Base-by-base conservation (phyloP, 2,329 filamentous ascomycete species). In the Davidsoniella neocaledoniae region DNA sequence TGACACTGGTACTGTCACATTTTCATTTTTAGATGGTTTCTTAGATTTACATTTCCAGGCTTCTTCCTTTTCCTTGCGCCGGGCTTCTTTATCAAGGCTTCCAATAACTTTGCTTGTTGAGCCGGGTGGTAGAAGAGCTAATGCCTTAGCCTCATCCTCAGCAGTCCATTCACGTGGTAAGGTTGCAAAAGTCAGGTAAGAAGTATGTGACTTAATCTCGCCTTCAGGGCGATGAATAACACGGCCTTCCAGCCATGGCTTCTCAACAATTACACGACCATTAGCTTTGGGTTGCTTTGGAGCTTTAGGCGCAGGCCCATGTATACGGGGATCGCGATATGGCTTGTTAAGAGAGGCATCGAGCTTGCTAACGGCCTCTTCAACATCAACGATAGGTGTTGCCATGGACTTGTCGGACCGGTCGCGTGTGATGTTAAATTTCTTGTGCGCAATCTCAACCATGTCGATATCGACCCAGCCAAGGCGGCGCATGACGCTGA, bases 181-280 rank as follows among this genome's bases (percentile, higher is more conserved):
- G 2, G 91, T 69, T 0, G 91, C 91, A 67, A 98, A 98, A 4
- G 93, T 83, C 4, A 98, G 73, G 62, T 98, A 98, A n/a, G 84
- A 91, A 0, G 91, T 98, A 64, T 98, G 91, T 6, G 85, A 91
- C 72, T 94, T 95, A 53, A 96, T 68, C 59, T 98, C 91, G 0
- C 79, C 69, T 66, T 98, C 91, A 0, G 84, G 79, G 21, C 86
- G 76, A 58, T 93, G 86, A 26, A 86, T 73, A 39, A 96, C 60
- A 25, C 77, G 76, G 1, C 91, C 91, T 54, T 88, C 77, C 60
- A 83, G 76, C 67, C 81, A 94, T 1, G 74, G 63, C 54, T 84
- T 78, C 7, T 46, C 51, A 8, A 39, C 42, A n/a, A 21, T 38
- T 9, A 25, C 17, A 16, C 42, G 43, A 10, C 36, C 25, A 36